Percentiles rank a stretch among this genome's conserved stretches.
phyloP scores from a whole-genome alignment of 164 flowering plant genomes.

The Paratinospora sagittata region DNA sequence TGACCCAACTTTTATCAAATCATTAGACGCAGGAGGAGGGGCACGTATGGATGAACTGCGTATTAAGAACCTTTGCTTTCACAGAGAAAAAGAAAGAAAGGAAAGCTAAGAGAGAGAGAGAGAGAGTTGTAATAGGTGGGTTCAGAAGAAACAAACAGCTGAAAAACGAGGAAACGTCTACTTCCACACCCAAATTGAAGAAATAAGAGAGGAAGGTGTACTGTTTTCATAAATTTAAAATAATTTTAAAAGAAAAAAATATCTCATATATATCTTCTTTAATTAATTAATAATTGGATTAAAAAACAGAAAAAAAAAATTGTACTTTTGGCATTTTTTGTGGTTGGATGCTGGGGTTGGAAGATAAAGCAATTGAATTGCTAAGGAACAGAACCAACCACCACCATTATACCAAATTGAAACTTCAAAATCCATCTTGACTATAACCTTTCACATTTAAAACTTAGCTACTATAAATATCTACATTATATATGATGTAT shows the following conservation, averaged over 20 bases:
- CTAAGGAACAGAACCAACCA: constrained; percentile 23
- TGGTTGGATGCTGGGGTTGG: constrained; percentile 22
- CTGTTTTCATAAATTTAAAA: too few relatives aligned
- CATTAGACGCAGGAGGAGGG: constrained; percentile 49
- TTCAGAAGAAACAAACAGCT: constrained; percentile 55
- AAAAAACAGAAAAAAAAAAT: too few relatives aligned
- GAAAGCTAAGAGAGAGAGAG: constrained; percentile 14
- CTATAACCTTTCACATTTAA: background rate
- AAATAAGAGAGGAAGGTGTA: background rate
- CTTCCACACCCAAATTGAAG: constrained; percentile 32
- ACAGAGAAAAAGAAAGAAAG: constrained; percentile 17
- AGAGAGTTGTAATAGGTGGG: too few relatives aligned
- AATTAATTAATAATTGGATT: too few relatives aligned
- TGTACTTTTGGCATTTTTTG: constrained; percentile 7
- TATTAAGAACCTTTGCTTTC: constrained; percentile 8
- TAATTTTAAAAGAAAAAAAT: too few relatives aligned
- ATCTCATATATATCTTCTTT: too few relatives aligned
- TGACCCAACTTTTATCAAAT: constrained; percentile 58
- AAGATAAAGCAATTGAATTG: constrained; percentile 26
- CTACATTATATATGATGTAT: too few relatives aligned
- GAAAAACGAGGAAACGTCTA: constrained; percentile 91
- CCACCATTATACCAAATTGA: constrained; percentile 17
- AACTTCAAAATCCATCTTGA: background rate
- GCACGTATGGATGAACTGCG: too few relatives aligned
- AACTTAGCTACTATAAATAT: background rate